phyloP scores from a whole-genome alignment of 148 eudicot genomes.

The Heliosperma pusillum region DNA sequence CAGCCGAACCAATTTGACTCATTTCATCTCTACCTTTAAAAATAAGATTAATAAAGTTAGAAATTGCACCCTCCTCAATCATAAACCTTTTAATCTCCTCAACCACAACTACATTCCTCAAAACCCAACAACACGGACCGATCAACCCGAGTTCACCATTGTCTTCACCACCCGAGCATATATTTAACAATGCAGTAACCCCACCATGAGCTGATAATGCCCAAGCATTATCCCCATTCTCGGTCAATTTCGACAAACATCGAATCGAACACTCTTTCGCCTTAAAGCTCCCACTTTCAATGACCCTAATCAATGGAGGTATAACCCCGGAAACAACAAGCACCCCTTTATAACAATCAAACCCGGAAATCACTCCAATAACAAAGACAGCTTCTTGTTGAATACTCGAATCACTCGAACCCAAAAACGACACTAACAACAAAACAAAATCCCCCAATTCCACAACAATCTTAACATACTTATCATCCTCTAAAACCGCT shows the following conservation, averaged over 20 bases:
- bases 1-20: slow-evolving; percentile 45
- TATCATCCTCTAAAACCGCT: slow-evolving; percentile 55
- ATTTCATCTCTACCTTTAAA: slow-evolving; percentile 53
- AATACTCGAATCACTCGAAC: slow-evolving; percentile 40
- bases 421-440: slow-evolving; percentile 51
- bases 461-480: slow-evolving; percentile 51
- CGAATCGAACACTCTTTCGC: slow-evolving; percentile 47
- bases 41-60: slow-evolving; percentile 38
- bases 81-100: slow-evolving; percentile 81
- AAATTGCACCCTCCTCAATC: slow-evolving; percentile 71
- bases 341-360: slow-evolving; percentile 32
- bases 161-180: slow-evolving; percentile 25
- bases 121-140: slow-evolving; percentile 53
- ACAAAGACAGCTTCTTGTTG: slow-evolving; percentile 55
- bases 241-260: slow-evolving; percentile 57
- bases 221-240: slow-evolving; percentile 89
- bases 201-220: slow-evolving; percentile 91
- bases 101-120: slow-evolving; percentile 73
- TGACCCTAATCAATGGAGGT: slow-evolving; percentile 58
- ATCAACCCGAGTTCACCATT: slow-evolving; percentile 33
- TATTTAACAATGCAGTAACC: slow-evolving; percentile 52
- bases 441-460: slow-evolving; percentile 42
- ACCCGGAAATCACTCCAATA: slow-evolving; percentile 42
- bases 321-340: slow-evolving; percentile 55
- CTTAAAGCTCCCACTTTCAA: slow-evolving; percentile 49